These are phyloP conservation scores for Calonectria hongkongensis DNA, from an alignment of 2,329 filamentous ascomycete species.

Conservation along the genomic window DNA sequence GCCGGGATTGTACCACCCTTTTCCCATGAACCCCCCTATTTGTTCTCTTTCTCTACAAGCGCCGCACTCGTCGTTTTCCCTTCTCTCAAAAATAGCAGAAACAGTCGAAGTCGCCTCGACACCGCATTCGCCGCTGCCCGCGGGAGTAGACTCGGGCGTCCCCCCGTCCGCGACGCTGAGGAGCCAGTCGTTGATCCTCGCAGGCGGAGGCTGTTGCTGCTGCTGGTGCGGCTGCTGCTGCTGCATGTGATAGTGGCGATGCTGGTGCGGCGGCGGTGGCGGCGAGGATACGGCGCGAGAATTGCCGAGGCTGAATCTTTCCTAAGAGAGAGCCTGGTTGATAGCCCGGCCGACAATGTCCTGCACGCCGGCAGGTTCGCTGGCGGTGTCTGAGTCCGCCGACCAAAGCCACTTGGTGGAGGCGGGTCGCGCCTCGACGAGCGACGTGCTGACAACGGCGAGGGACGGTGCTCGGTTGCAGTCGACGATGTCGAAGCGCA, in stretches of 20 bases:
- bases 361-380: constrained; percentile 49
- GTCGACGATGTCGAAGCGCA: constrained; percentile 58
- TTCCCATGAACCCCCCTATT: background rate
- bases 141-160: background rate
- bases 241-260: no score
- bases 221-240: no score
- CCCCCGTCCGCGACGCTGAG: background rate
- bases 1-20: constrained; percentile 21
- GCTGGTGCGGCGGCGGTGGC: background rate
- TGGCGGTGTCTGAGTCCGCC: constrained; percentile 25
- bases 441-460: constrained; percentile 48
- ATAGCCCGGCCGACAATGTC: constrained; percentile 49
- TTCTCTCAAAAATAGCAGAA: background rate
- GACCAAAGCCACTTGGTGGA: constrained; percentile 58
- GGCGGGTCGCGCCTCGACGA: constrained; percentile 40
- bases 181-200: constrained; percentile 13
- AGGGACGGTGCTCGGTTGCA: constrained; percentile 46
- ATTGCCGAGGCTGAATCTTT: background rate
- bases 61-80: background rate
- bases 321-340: constrained; percentile 47
- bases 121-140: no score
- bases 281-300: background rate
- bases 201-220: background rate
- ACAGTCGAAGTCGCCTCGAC: background rate
- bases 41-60: background rate